These are phyloP conservation scores for Typha latifolia DNA, from an alignment of 176 grass and related monocot genomes.

Conservation along the genomic window DNA sequence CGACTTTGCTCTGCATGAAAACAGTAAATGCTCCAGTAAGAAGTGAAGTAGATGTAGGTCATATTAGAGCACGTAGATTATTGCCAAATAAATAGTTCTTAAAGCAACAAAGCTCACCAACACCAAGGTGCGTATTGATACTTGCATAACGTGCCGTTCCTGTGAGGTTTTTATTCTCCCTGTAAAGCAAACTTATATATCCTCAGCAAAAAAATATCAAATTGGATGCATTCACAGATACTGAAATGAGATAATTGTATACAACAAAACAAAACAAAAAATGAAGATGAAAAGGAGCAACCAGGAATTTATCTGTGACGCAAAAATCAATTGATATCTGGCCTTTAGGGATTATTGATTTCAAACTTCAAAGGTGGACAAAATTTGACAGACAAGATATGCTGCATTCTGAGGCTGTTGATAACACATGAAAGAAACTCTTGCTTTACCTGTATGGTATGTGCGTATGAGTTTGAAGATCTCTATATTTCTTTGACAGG, in stretches of 20 bases:
- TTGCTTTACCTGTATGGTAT: conserved; percentile 60
- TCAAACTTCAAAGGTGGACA: no score
- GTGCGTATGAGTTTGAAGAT: conserved; percentile 73
- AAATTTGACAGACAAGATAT: not conserved
- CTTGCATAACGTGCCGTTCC: conserved; percentile 81
- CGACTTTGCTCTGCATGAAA: conserved; percentile 67
- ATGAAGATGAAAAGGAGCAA: not conserved
- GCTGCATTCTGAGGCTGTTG: not conserved
- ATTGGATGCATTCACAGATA: not conserved
- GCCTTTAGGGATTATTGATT: no score
- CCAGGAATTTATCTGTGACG: not conserved
- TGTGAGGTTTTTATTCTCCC: conserved; percentile 83
- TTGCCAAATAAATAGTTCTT: not conserved
- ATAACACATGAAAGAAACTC: conserved; percentile 2
- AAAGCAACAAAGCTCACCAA: conserved; percentile 41
- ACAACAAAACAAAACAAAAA: conserved; percentile 3
- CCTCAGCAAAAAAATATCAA: not conserved
- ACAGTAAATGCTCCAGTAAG: not conserved
- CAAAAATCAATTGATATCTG: no score
- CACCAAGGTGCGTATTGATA: conserved; percentile 79
- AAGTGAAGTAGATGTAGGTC: not conserved
- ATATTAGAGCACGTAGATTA: not conserved
- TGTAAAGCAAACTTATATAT: conserved; percentile 13
- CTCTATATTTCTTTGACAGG: conserved; percentile 65
- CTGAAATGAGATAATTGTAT: not conserved